These are phyloP conservation scores for Citrullus colocynthis DNA, from an alignment of 306 rosid genomes.

Conservation along the genomic window DNA sequence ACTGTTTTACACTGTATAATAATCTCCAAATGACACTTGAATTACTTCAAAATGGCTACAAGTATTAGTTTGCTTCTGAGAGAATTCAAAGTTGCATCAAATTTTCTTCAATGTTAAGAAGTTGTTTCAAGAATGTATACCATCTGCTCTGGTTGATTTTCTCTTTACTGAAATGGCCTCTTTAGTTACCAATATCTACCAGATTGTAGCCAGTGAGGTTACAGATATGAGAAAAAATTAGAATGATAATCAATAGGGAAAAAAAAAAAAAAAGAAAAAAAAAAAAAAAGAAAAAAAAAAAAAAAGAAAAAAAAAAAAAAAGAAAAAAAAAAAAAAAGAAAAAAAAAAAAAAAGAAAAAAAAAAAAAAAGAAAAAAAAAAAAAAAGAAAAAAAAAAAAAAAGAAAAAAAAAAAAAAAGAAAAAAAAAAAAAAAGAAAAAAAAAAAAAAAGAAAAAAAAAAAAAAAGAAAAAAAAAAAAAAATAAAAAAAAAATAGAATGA, in stretches of 20 bases:
- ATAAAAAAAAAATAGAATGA: not conserved
- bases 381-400: not conserved
- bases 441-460: not conserved
- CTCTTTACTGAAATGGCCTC: not conserved
- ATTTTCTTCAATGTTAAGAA: not conserved
- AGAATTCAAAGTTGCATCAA: not conserved
- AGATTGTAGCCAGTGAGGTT: not conserved
- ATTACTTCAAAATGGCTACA: not conserved
- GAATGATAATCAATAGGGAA: not conserved
- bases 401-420: not conserved
- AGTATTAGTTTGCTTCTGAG: not conserved
- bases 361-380: not conserved
- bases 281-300: not conserved
- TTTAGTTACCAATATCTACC: not conserved
- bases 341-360: not conserved
- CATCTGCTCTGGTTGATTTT: not conserved
- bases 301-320: not conserved
- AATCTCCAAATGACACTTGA: slow-evolving; percentile 1
- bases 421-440: not conserved
- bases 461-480: not conserved
- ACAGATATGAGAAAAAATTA: not conserved
- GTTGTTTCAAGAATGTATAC: not conserved
- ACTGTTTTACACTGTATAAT: not conserved
- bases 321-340: not conserved
- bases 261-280: not conserved